Evolutionary conservation across 108 stramenopile species (phyloP).

Genomic region (Skeletonema potamos): DNA sequence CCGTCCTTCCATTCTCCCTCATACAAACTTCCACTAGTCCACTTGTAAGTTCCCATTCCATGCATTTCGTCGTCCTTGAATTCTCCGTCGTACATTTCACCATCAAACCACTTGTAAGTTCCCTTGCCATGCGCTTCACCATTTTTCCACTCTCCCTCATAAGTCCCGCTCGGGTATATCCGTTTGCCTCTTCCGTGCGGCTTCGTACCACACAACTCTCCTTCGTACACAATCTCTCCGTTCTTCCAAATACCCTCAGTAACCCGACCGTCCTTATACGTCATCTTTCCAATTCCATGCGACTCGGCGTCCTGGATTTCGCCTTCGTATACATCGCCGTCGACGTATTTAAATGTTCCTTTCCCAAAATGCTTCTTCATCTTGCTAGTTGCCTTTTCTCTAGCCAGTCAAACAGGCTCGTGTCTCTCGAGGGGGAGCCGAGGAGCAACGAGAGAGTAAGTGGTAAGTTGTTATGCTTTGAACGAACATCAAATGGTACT

Average conservation of each 20-base stretch:
- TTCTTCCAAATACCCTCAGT: slow-evolving; percentile 50
- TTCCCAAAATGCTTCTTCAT: background rate
- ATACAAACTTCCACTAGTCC: slow-evolving; percentile 34
- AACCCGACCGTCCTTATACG: slow-evolving; percentile 47
- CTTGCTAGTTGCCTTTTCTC: background rate
- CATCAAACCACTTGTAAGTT: background rate
- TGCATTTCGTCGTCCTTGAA: slow-evolving; percentile 25
- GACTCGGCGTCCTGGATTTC: slow-evolving; percentile 68
- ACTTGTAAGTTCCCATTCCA: slow-evolving; percentile 25
- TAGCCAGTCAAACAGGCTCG: too few relatives aligned
- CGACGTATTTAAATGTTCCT: background rate
- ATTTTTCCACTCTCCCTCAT: slow-evolving; percentile 16
- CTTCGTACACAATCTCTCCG: slow-evolving; percentile 38
- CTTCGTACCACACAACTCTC: slow-evolving; percentile 20
- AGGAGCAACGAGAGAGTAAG: too few relatives aligned
- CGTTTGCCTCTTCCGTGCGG: slow-evolving; percentile 41
- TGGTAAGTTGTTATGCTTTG: too few relatives aligned
- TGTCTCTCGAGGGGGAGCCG: too few relatives aligned
- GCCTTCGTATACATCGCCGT: slow-evolving; percentile 56
- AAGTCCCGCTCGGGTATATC: background rate
- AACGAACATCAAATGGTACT: too few relatives aligned
- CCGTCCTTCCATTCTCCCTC: slow-evolving; percentile 48
- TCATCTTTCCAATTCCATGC: slow-evolving; percentile 62
- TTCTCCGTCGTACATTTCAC: slow-evolving; percentile 5
- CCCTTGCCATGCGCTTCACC: background rate